Evolutionary conservation across 2,329 filamentous ascomycete genomes (phyloP).

Genomic region (Nannizziopsis barbatae): DNA sequence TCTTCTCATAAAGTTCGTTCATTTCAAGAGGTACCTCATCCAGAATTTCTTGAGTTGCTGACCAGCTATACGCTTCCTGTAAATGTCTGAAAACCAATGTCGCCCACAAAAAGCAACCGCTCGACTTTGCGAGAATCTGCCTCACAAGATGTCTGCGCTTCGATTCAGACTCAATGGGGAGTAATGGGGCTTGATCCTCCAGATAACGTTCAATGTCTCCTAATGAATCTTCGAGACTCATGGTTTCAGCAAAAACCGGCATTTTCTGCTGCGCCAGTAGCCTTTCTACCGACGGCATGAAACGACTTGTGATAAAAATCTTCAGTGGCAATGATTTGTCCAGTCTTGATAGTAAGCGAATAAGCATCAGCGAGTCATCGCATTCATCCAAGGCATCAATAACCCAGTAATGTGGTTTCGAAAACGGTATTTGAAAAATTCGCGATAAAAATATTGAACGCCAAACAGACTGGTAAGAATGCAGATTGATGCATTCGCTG

Average conservation of each 20-base stretch:
- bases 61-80: conserved; percentile 17
- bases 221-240: conserved; percentile 16
- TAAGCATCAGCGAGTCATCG: conserved; percentile 16
- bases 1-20: conserved; percentile 25
- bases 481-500: conserved; percentile 17
- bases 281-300: background rate
- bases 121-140: conserved; percentile 21
- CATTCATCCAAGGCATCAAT: conserved; percentile 29
- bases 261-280: background rate
- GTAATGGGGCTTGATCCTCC: conserved; percentile 14
- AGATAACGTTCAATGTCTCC: conserved; percentile 22
- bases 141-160: background rate
- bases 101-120: conserved; percentile 28
- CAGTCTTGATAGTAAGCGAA: conserved; percentile 18
- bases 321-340: conserved; percentile 21
- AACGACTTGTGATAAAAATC: conserved; percentile 20
- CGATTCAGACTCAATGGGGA: conserved; percentile 11
- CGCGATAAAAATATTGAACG: conserved; percentile 19
- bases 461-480: conserved; percentile 22
- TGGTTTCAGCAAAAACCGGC: conserved; percentile 12
- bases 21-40: conserved; percentile 26
- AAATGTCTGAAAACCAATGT: conserved; percentile 25
- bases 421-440: conserved; percentile 19
- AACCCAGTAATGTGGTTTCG: conserved; percentile 23
- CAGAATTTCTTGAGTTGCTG: conserved; percentile 23